Evolutionary conservation across 2,329 filamentous ascomycete genomes (phyloP).

Genomic region (Colletotrichum siamense): DNA sequence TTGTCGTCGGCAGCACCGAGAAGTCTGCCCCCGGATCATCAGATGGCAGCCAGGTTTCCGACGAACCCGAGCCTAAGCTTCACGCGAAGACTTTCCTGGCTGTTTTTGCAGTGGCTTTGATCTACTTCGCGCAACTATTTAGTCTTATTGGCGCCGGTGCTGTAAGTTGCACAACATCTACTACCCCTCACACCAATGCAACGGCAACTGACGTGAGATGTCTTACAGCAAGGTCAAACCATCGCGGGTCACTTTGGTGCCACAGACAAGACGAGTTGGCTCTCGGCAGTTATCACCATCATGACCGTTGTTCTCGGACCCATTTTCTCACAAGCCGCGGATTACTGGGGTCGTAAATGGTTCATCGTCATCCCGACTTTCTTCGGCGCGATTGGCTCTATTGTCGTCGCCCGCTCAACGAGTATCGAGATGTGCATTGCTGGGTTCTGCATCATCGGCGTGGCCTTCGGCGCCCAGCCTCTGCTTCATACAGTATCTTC

Average conservation of each 20-base stretch:
- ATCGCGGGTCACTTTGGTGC: conserved; percentile 32
- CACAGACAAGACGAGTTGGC: conserved; percentile 33
- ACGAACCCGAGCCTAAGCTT: conserved; percentile 27
- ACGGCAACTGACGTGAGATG: neutral
- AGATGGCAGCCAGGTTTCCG: neutral
- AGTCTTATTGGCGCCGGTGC: conserved; percentile 39
- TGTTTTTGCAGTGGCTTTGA: conserved; percentile 35
- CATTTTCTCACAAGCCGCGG: conserved; percentile 42
- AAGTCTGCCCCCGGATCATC: neutral
- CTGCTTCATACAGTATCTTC: conserved; percentile 43
- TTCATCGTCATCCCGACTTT: conserved; percentile 40
- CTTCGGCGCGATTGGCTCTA: conserved; percentile 36
- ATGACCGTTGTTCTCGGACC: conserved; percentile 26
- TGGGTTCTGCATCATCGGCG: conserved; percentile 39
- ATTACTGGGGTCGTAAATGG: conserved; percentile 48
- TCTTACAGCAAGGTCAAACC: conserved; percentile 35
- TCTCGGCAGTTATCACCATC: conserved; percentile 40
- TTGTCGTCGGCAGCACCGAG: neutral
- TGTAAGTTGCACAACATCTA: conserved; percentile 25
- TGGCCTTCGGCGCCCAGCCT: conserved; percentile 42
- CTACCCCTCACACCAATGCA: no score
- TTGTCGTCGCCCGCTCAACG: conserved; percentile 40
- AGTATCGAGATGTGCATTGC: conserved; percentile 40
- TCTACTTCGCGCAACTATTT: conserved; percentile 40
- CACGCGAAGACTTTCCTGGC: conserved; percentile 38